These are phyloP conservation scores for Tillandsia leiboldiana DNA, from an alignment of 176 grass and related monocot species.

Conservation along the genomic window DNA sequence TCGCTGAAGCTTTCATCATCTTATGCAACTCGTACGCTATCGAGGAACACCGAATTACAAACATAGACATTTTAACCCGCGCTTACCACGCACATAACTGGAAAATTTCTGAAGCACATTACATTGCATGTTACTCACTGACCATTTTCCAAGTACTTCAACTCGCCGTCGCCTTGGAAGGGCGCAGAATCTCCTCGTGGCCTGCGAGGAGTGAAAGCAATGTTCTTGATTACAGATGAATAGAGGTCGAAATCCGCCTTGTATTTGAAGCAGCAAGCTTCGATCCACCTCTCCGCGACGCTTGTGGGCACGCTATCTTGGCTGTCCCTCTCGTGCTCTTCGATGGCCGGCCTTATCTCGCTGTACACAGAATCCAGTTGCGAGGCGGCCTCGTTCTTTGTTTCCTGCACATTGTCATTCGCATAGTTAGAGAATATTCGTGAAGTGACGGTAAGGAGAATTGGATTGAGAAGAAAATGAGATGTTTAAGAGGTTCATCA, in stretches of 20 bases:
- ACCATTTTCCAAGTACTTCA: slow-evolving; percentile 62
- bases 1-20: no score
- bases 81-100: no score
- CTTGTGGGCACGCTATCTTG: slow-evolving; percentile 88
- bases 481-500: no score
- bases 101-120: no score
- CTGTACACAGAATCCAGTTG: slow-evolving; percentile 59
- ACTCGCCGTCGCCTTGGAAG: slow-evolving; percentile 32
- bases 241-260: slow-evolving; percentile 88
- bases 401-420: slow-evolving; percentile 36
- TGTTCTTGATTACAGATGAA: slow-evolving; percentile 61
- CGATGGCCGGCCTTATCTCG: slow-evolving; percentile 82
- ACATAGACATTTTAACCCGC: no score
- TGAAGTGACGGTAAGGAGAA: neutral
- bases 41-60: no score
- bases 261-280: slow-evolving; percentile 77
- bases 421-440: neutral
- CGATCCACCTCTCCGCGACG: slow-evolving; percentile 85
- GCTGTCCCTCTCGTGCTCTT: slow-evolving; percentile 86
- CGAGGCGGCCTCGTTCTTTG: slow-evolving; percentile 48
- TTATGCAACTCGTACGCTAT: no score
- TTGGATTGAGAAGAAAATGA: neutral
- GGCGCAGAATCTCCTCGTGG: slow-evolving; percentile 15
- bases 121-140: neutral
- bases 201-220: slow-evolving; percentile 35